Evolutionary conservation across 257 asterid genomes (phyloP), one percentile per base, ranked within the genome.

Genomic region (Vinca minor): DNA sequence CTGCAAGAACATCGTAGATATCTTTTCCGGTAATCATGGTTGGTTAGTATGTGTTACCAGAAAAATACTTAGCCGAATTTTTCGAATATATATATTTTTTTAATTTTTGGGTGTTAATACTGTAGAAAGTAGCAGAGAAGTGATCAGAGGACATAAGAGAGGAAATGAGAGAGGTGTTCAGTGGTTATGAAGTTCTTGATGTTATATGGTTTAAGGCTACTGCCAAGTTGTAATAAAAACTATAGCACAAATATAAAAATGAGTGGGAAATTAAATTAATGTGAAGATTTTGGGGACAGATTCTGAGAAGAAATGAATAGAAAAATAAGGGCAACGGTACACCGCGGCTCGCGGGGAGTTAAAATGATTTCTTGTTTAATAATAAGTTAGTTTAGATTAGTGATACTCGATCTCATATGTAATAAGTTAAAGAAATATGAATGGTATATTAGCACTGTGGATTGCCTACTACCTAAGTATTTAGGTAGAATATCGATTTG

Each of bases 1-100:
- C 96, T 0, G 96, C 85, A 1, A 88, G 84, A 18, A 88, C 98
- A 73, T 85, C 92, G 74, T 88, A 88, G 49, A 91, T 83, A 45
- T 91, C 98, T 62, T 82, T 83, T 23, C 96, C 95, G 6, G 73
- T 83, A 56, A 91, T 91, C 98, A 90, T 89, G 46, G 67, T 46
- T 56, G 7, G 38, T 2, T 34, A 3, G 38, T 34, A 7, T 34
- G 7, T 2, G 38, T n/a, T n/a, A n/a, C n/a, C n/a, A n/a, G n/a
- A n/a, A n/a, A n/a, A n/a, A n/a, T n/a, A n/a, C n/a, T n/a, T n/a
- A n/a, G n/a, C n/a, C n/a, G n/a, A n/a, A n/a, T n/a, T n/a, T n/a
- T n/a, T n/a, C n/a, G n/a, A n/a, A n/a, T n/a, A n/a, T n/a, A n/a
- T n/a, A n/a, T n/a, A n/a, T n/a, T n/a, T n/a, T n/a, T n/a, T n/a